These are phyloP conservation scores for Cordyceps militaris DNA, from an alignment of 2,329 filamentous ascomycete genomes.

Conservation along the genomic window DNA sequence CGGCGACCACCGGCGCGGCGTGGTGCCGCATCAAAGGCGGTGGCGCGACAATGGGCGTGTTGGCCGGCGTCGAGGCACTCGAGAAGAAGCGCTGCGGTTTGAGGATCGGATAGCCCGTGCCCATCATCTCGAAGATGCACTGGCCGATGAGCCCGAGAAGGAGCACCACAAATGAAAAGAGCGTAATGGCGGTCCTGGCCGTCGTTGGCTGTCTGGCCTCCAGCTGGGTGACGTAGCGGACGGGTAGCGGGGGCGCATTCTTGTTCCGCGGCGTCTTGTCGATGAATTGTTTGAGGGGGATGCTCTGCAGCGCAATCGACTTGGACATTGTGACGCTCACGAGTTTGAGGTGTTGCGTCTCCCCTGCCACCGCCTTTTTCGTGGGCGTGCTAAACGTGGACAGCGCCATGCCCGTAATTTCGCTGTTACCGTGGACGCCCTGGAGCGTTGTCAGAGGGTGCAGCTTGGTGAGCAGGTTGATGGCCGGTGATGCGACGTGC, in stretches of 20 bases:
- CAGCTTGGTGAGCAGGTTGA: slow-evolving; percentile 46
- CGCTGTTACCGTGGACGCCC: slow-evolving; percentile 44
- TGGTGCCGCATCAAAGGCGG: slow-evolving; percentile 14
- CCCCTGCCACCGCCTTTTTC: background rate
- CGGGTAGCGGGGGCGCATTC: slow-evolving; percentile 37
- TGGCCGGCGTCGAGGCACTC: background rate
- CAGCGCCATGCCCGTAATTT: slow-evolving; percentile 54
- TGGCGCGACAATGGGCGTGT: slow-evolving; percentile 22
- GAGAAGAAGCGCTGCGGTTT: slow-evolving; percentile 52
- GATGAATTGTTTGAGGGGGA: slow-evolving; percentile 53
- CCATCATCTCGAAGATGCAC: slow-evolving; percentile 57
- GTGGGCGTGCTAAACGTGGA: slow-evolving; percentile 43
- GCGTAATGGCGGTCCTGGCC: slow-evolving; percentile 43
- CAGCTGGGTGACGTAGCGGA: slow-evolving; percentile 64
- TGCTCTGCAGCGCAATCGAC: slow-evolving; percentile 70
- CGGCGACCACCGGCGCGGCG: slow-evolving; percentile 10
- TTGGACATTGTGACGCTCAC: slow-evolving; percentile 78
- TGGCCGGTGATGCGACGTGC: slow-evolving; percentile 42
- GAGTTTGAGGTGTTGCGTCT: slow-evolving; percentile 52
- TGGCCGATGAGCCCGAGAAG: slow-evolving; percentile 57
- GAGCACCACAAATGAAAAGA: slow-evolving; percentile 50
- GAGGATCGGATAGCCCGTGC: slow-evolving; percentile 43
- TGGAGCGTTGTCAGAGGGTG: slow-evolving; percentile 46
- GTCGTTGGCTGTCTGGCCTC: slow-evolving; percentile 44
- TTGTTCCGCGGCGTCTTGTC: slow-evolving; percentile 30